Conservation (phyloP, 306 rosid genomes). For the Purshia tridentata region DNA sequence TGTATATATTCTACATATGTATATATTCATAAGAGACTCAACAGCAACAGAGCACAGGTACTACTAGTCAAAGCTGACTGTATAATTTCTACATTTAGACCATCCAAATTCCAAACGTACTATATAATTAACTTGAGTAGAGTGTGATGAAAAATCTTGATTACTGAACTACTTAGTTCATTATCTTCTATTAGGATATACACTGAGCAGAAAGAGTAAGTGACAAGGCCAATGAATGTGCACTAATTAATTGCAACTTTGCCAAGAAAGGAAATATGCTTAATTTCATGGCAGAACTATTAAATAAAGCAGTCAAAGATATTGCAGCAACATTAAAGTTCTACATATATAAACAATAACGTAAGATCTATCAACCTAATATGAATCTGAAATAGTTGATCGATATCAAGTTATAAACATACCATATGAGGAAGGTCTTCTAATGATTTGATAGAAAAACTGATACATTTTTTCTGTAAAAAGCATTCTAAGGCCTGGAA, state of each 20-base stretch:
- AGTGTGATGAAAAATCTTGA: neutral
- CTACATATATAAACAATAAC: neutral
- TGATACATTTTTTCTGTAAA: constrained; percentile 21
- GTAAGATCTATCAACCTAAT: neutral
- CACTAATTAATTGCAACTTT: neutral
- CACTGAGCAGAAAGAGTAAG: neutral
- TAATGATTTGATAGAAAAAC: constrained; percentile 27
- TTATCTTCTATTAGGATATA: neutral
- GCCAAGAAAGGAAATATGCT: neutral
- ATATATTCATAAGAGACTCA: no score
- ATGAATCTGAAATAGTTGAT: neutral
- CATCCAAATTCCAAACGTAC: no score
- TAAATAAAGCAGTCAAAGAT: neutral
- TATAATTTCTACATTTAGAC: neutral
- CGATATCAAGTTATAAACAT: neutral
- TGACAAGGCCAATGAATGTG: neutral
- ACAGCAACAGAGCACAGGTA: no score
- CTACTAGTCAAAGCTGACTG: neutral
- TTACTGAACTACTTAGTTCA: neutral
- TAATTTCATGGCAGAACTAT: neutral
- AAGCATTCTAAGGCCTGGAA: constrained; percentile 30
- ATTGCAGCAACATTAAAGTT: neutral
- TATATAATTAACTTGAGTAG: neutral
- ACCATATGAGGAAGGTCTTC: constrained; percentile 42
- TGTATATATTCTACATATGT: no score